Conservation (phyloP, 2,329 filamentous ascomycete species). For the Trichophyton rubrum region DNA sequence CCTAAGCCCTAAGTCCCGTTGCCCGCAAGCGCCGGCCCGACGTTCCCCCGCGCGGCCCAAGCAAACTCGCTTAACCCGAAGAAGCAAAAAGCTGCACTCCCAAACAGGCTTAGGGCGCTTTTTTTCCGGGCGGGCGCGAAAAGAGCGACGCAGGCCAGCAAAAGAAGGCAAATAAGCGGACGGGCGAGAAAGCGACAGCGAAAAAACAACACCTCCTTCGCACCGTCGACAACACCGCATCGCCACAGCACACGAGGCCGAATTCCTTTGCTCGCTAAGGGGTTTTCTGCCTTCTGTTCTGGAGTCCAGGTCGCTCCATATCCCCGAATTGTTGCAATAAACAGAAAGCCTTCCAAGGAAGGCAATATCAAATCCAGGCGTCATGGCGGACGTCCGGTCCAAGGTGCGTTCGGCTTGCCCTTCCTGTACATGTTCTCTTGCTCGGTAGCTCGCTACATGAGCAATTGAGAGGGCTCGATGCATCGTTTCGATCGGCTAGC, state of each 20-base stretch:
- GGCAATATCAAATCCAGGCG: slow-evolving; percentile 36
- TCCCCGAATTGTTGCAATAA: slow-evolving; percentile 35
- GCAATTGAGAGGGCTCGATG: slow-evolving; percentile 11
- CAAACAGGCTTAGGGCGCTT: slow-evolving; percentile 1
- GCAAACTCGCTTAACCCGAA: background rate
- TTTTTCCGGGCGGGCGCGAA: background rate
- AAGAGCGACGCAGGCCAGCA: no score
- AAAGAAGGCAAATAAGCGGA: slow-evolving; percentile 2
- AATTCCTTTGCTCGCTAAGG: slow-evolving; percentile 18
- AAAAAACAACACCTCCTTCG: background rate
- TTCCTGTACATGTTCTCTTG: slow-evolving; percentile 6
- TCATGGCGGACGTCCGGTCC: slow-evolving; percentile 42
- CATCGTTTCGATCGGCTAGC: slow-evolving; percentile 6
- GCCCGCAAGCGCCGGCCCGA: background rate
- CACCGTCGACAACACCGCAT: slow-evolving; percentile 1
- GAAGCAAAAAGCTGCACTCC: background rate
- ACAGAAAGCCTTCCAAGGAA: slow-evolving; percentile 40
- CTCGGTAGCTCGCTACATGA: background rate
- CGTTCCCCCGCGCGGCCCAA: background rate
- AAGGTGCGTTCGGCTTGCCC: slow-evolving; percentile 30
- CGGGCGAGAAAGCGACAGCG: background rate
- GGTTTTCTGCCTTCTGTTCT: slow-evolving; percentile 25
- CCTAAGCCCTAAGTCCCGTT: background rate
- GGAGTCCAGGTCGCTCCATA: slow-evolving; percentile 16
- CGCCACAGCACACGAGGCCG: slow-evolving; percentile 16